Evolutionary conservation across 2,329 filamentous ascomycete genomes (phyloP).

Genomic region (Helotiales sp.): DNA sequence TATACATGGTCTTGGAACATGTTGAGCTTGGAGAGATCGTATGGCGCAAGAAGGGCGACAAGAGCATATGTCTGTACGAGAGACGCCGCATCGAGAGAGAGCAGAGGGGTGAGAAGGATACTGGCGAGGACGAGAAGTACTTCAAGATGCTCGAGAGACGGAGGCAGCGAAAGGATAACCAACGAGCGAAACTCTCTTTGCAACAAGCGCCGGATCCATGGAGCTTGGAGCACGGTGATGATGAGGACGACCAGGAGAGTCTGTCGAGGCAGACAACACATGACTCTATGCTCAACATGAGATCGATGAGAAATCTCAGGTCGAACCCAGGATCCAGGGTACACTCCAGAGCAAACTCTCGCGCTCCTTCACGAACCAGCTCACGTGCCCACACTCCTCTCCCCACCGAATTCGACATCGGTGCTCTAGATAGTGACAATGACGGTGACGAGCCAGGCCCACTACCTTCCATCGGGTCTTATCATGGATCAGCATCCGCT

Average conservation of each 20-base stretch:
- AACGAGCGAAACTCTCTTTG: slow-evolving; percentile 58
- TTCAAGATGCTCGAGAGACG: slow-evolving; percentile 63
- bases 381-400: slow-evolving; percentile 44
- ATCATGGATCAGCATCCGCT: slow-evolving; percentile 52
- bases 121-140: slow-evolving; percentile 62
- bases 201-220: slow-evolving; percentile 69
- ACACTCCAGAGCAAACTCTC: slow-evolving; percentile 38
- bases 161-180: slow-evolving; percentile 60
- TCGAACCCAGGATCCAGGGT: slow-evolving; percentile 40
- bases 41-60: slow-evolving; percentile 88
- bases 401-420: slow-evolving; percentile 46
- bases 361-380: slow-evolving; percentile 37
- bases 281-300: slow-evolving; percentile 22
- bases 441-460: slow-evolving; percentile 60
- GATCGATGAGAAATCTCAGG: slow-evolving; percentile 33
- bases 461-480: slow-evolving; percentile 56
- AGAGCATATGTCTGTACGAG: slow-evolving; percentile 83
- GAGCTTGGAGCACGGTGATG: slow-evolving; percentile 81
- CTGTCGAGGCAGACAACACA: slow-evolving; percentile 38
- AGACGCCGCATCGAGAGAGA: slow-evolving; percentile 79
- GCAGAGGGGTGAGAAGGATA: slow-evolving; percentile 62
- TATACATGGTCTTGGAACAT: slow-evolving; percentile 96
- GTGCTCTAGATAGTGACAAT: slow-evolving; percentile 50
- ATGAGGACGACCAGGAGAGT: slow-evolving; percentile 50
- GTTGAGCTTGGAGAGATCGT: slow-evolving; percentile 92